Percentiles rank a stretch among this genome's conserved stretches.
phyloP scores from a whole-genome alignment of 768 basidiomycete genomes.

The Porpolomopsis calyptriformis region DNA sequence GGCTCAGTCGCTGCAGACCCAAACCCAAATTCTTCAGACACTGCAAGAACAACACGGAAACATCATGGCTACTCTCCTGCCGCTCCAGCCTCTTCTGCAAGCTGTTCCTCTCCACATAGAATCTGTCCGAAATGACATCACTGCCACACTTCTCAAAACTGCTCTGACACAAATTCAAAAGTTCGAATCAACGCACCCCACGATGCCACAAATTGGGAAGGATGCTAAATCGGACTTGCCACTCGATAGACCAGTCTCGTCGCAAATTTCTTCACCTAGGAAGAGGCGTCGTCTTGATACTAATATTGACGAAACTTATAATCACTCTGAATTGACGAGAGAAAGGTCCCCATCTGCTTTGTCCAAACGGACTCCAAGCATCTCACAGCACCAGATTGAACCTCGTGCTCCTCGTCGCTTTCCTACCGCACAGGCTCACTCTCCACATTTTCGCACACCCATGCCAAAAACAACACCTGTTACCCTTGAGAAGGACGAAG shows the following conservation, averaged over 20 bases:
- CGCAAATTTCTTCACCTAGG: neutral
- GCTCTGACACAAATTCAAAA: conserved; percentile 2
- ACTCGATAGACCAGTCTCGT: conserved; percentile 5
- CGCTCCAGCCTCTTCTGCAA: conserved; percentile 52
- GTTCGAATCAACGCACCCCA: conserved; percentile 3
- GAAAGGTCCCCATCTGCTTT: neutral
- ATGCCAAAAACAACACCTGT: neutral
- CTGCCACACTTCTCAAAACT: conserved; percentile 21
- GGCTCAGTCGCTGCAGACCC: conserved; percentile 37
- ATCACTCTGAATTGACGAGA: neutral
- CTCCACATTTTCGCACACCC: neutral
- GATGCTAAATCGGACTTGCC: conserved; percentile 13
- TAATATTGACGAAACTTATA: neutral
- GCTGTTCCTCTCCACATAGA: conserved; percentile 49
- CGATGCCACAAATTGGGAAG: conserved; percentile 9
- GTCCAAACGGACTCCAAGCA: neutral
- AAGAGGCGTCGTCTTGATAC: conserved; percentile 1
- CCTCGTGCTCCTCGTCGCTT: neutral
- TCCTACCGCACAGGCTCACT: neutral
- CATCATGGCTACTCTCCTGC: conserved; percentile 43
- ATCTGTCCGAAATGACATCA: conserved; percentile 24
- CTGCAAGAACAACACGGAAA: conserved; percentile 54
- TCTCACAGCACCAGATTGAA: neutral
- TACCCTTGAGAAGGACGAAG: neutral
- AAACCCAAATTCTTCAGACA: conserved; percentile 45